Percentiles rank a stretch among this genome's conserved stretches.
Evolutionary conservation across 1,139 yeast species (phyloP).

Genomic region (Lodderomyces pseudojiufengensis): DNA sequence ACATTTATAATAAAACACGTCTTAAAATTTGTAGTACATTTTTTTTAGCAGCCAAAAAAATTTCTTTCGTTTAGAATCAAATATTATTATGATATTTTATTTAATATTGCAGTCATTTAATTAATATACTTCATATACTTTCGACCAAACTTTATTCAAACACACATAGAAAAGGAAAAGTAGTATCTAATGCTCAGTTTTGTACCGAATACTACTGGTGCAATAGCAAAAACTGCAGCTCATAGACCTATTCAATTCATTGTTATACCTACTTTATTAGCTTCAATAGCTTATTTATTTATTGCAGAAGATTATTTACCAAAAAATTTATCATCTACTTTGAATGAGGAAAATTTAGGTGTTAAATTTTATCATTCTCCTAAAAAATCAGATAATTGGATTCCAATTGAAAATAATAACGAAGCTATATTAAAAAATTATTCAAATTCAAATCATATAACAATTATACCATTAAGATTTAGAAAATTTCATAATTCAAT

Average conservation of each 20-base stretch:
- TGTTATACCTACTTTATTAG: constrained; percentile 66
- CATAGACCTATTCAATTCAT: constrained; percentile 87
- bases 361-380: constrained; percentile 38
- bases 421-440: constrained; percentile 24
- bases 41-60: too few relatives aligned
- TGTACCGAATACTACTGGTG: constrained; percentile 32
- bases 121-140: too few relatives aligned
- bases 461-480: constrained; percentile 56
- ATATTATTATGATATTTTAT: too few relatives aligned
- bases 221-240: constrained; percentile 65
- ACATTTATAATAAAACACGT: too few relatives aligned
- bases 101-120: too few relatives aligned
- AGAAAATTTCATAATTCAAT: constrained; percentile 36
- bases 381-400: constrained; percentile 44
- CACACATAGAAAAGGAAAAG: too few relatives aligned
- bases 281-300: constrained; percentile 78
- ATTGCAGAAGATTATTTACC: constrained; percentile 78
- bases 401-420: constrained; percentile 23
- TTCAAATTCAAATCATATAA: constrained; percentile 43
- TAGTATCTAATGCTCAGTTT: constrained; percentile 26
- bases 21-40: too few relatives aligned
- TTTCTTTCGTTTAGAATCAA: too few relatives aligned
- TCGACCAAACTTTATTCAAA: too few relatives aligned
- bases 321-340: constrained; percentile 20
- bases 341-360: constrained; percentile 9